Evolutionary conservation across 305 asterid genomes (phyloP).

Genomic region (Rubia peregrina): DNA sequence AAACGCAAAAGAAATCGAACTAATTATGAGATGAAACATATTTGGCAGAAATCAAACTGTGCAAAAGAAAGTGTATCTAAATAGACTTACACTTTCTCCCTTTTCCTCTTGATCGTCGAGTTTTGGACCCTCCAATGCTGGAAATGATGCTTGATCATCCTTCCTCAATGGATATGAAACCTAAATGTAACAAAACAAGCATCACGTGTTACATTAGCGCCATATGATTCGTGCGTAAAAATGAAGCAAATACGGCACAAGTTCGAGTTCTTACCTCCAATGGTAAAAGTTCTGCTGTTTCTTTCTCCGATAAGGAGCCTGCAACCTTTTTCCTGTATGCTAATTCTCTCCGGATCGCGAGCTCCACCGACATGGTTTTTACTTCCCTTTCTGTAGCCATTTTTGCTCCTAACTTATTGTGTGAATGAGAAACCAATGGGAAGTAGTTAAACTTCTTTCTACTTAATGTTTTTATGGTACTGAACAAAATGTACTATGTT

Average conservation of each 20-base stretch:
- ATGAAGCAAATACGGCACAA: neutral
- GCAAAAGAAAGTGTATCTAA: neutral
- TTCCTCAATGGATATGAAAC: neutral
- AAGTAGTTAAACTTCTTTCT: neutral
- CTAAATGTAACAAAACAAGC: neutral
- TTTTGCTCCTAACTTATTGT: constrained; percentile 4
- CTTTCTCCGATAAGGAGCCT: constrained; percentile 8
- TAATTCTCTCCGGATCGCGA: constrained; percentile 22
- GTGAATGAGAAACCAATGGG: neutral
- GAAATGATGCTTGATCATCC: neutral
- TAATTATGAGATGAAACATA: neutral
- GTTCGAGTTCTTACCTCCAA: constrained; percentile 17
- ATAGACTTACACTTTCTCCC: neutral
- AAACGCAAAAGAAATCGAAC: neutral
- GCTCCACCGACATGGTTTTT: constrained; percentile 17
- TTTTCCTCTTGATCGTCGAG: neutral
- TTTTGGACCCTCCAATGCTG: constrained; percentile 5
- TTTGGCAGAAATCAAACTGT: neutral
- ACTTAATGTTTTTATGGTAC: neutral
- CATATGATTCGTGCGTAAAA: no score
- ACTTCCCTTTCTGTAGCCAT: constrained; percentile 29
- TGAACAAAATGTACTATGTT: neutral
- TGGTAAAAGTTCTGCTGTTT: constrained; percentile 9
- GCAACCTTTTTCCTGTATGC: constrained; percentile 23
- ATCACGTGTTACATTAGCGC: no score